phyloP scores from a whole-genome alignment of 495 filamentous ascomycete genomes.

The Hypoxylon intermedium region DNA sequence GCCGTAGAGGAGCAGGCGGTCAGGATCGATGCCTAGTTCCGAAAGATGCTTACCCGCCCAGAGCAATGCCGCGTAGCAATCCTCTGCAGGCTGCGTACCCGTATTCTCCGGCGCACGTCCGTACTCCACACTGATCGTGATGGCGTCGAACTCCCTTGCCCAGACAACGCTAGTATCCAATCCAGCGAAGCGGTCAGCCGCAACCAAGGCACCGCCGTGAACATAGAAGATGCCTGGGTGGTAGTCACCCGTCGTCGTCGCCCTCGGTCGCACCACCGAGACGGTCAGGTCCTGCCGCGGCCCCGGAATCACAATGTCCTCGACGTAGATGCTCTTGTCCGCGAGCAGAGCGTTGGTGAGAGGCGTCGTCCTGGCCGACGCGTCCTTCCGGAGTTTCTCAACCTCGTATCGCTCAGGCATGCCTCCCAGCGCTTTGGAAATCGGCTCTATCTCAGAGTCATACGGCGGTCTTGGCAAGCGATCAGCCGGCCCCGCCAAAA shows the following conservation, averaged over 20 bases:
- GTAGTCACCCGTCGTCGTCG: constrained; percentile 12
- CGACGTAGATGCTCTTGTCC: constrained; percentile 40
- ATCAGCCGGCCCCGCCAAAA: constrained; percentile 41
- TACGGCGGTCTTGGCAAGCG: constrained; percentile 44
- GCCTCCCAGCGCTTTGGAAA: constrained; percentile 35
- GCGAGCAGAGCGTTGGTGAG: constrained; percentile 41
- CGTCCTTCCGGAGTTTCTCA: constrained; percentile 41
- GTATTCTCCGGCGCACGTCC: constrained; percentile 46
- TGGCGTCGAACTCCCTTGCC: constrained; percentile 42
- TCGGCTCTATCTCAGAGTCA: constrained; percentile 38
- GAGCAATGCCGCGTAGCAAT: constrained; percentile 41
- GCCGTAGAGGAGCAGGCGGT: constrained; percentile 45
- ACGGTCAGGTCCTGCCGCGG: constrained; percentile 36
- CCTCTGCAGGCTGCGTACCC: constrained; percentile 38
- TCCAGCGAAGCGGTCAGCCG: constrained; percentile 43
- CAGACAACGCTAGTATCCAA: constrained; percentile 42
- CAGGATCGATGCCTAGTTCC: constrained; percentile 43
- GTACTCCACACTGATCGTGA: constrained; percentile 47
- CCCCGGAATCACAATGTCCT: constrained; percentile 37
- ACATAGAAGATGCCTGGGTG: constrained; percentile 44
- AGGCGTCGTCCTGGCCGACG: constrained; percentile 36
- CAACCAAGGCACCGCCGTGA: constrained; percentile 42
- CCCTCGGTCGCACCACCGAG: constrained; percentile 41
- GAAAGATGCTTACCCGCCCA: constrained; percentile 38
- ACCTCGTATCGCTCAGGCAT: constrained; percentile 42